Evolutionary conservation across 129 eudicot species (phyloP).

Genomic region (Scalesia atractyloides): DNA sequence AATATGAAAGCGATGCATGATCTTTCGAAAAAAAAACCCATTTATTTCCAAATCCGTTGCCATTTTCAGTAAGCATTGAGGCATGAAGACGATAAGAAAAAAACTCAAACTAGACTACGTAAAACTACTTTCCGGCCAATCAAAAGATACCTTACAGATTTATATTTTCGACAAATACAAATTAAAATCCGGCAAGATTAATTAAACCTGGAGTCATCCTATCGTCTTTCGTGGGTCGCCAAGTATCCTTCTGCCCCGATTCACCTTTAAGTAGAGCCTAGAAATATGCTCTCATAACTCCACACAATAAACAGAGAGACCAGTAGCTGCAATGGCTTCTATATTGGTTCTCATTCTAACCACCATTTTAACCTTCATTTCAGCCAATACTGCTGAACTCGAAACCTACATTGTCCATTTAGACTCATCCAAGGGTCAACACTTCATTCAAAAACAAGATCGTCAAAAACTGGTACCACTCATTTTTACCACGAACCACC

Average conservation of each 20-base stretch:
- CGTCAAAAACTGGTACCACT: slow-evolving; percentile 37
- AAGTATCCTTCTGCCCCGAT: background rate
- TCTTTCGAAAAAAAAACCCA: background rate
- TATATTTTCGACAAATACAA: slow-evolving; percentile 17
- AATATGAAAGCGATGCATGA: slow-evolving; percentile 6
- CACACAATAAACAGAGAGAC: slow-evolving; percentile 1
- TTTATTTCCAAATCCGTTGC: background rate
- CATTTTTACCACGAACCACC: slow-evolving; percentile 40
- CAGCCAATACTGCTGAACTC: slow-evolving; percentile 17
- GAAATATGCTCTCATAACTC: background rate
- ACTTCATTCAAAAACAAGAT: slow-evolving; percentile 1
- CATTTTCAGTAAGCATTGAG: background rate
- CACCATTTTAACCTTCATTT: slow-evolving; percentile 21
- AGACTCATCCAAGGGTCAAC: slow-evolving; percentile 33
- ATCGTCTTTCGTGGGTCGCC: background rate
- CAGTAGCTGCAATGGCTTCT: slow-evolving; percentile 23
- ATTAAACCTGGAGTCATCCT: background rate
- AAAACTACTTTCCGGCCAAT: slow-evolving; percentile 18
- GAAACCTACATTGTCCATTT: slow-evolving; percentile 62
- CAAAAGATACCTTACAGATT: background rate
- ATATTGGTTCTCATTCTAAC: slow-evolving; percentile 22
- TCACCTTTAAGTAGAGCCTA: slow-evolving; percentile 20
- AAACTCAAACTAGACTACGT: background rate
- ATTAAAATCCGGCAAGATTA: slow-evolving; percentile 22
- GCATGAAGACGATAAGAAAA: slow-evolving; percentile 1